These are phyloP conservation scores for Microdochium nivale DNA, from an alignment of 2,329 filamentous ascomycete species.

Conservation along the genomic window DNA sequence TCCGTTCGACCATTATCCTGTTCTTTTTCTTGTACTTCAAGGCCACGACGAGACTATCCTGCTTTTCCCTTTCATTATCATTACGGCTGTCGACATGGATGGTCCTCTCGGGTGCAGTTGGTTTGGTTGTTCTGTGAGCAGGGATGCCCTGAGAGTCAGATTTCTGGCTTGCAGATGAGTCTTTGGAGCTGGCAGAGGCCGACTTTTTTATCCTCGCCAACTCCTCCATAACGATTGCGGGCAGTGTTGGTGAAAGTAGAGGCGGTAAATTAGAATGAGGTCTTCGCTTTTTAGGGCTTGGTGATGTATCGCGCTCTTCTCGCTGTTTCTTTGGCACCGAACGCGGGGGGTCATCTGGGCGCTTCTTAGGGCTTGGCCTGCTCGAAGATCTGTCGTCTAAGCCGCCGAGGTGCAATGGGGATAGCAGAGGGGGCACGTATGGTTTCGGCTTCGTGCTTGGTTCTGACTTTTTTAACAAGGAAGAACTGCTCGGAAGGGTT, in stretches of 20 bases:
- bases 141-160: constrained; percentile 15
- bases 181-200: constrained; percentile 8
- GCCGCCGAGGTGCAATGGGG: constrained; percentile 36
- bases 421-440: constrained; percentile 42
- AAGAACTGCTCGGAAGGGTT: constrained; percentile 21
- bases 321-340: constrained; percentile 14
- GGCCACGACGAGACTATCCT: constrained; percentile 28
- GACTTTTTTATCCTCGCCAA: constrained; percentile 27
- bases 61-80: constrained; percentile 23
- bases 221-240: constrained; percentile 40
- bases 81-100: constrained; percentile 20
- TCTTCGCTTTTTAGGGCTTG: constrained; percentile 27
- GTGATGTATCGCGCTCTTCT: constrained; percentile 17
- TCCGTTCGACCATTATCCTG: constrained; percentile 33
- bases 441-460: constrained; percentile 22
- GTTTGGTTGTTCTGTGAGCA: constrained; percentile 8
- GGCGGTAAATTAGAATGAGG: constrained; percentile 32
- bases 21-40: constrained; percentile 40
- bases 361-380: constrained; percentile 23
- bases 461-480: constrained; percentile 28
- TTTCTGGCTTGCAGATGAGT: constrained; percentile 13
- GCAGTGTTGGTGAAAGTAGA: constrained; percentile 47
- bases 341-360: constrained; percentile 16
- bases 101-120: constrained; percentile 5
- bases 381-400: constrained; percentile 27